Conservation (phyloP, 139 green algal species). For the Pleodorina starrii region DNA sequence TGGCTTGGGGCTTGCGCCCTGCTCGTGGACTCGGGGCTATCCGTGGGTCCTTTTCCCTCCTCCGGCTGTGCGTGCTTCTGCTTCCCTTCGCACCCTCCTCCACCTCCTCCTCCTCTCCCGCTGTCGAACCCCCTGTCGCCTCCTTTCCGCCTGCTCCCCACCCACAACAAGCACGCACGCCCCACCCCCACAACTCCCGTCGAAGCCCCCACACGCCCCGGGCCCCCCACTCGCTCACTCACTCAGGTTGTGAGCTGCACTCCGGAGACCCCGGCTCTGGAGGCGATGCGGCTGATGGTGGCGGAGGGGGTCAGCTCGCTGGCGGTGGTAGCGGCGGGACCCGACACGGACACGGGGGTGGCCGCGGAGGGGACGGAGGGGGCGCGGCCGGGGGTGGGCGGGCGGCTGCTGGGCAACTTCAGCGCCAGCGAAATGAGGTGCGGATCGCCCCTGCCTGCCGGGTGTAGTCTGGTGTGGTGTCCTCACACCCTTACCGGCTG, state of each 20-base stretch:
- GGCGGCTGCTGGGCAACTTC: slow-evolving; percentile 69
- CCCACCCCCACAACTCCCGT: neutral
- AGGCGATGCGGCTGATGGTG: slow-evolving; percentile 75
- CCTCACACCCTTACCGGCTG: neutral
- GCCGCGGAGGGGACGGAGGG: neutral
- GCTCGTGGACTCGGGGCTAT: too few relatives aligned
- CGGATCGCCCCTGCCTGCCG: neutral
- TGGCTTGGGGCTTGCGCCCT: too few relatives aligned
- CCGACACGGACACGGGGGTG: too few relatives aligned
- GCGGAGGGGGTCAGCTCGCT: slow-evolving; percentile 47
- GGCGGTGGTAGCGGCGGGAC: slow-evolving; percentile 48
- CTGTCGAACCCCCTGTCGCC: too few relatives aligned
- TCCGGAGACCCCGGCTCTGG: slow-evolving; percentile 71
- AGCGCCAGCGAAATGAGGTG: slow-evolving; percentile 68
- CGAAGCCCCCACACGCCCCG: neutral
- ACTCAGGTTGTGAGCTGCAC: slow-evolving; percentile 54
- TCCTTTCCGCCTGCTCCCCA: too few relatives aligned
- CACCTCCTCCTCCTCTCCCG: too few relatives aligned
- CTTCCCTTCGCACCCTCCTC: too few relatives aligned
- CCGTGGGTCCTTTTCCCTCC: too few relatives aligned
- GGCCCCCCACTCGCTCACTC: neutral
- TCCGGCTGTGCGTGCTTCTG: too few relatives aligned
- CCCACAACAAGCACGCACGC: too few relatives aligned
- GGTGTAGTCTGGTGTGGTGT: neutral
- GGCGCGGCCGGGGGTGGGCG: neutral